Evolutionary conservation across 305 asterid species (phyloP), one percentile per base, ranked within the genome.

Genomic region (Solanum hybrid): DNA sequence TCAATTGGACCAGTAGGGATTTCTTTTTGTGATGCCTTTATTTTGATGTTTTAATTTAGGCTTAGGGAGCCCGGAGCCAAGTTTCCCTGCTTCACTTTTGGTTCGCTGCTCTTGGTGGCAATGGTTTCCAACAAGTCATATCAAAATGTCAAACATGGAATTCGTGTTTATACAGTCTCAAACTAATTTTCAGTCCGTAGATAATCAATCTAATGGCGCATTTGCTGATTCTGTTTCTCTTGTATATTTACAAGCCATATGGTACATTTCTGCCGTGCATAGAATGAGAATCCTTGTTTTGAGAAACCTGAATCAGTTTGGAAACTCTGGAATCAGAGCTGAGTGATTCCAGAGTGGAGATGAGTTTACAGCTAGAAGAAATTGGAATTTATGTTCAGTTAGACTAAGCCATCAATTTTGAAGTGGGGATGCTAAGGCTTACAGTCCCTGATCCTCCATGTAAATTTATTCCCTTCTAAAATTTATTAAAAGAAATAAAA

Each of bases 41-140:
- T 46, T 46, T 84, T 51, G 87, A 82, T 31, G 38, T 46, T 24
- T 46, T 46, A 82, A 81, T 46, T 46, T 46, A 51, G 22, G 73
- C 40, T 29, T 84, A 84, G 42, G 87, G 38, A 31, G 29, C 42
- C 75, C 1, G 40, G 71, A 29, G 29, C 40, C 40, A 46, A 29
- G 75, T 51, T 84, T 46, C 38, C 89, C 40, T 91, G 92, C 81
- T 88, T 91, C 91, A 88, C 92, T 27, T 91, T 91, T 82, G 90
- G 90, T 37, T 86, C 89, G 22, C 89, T 88, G 60, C 88, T 12
- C 85, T 88, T 79, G 91, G 92, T 66, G 91, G 73, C 66, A 77
- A 79, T 26, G 76, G 38, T 76, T 89, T 91, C 91, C 91, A 82
- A 78, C 24, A 71, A 51, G 90, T 91, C 37, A 42, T 86, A 76